phyloP scores from a whole-genome alignment of 2,329 filamentous ascomycete species.

The Colletotrichum sp. region DNA sequence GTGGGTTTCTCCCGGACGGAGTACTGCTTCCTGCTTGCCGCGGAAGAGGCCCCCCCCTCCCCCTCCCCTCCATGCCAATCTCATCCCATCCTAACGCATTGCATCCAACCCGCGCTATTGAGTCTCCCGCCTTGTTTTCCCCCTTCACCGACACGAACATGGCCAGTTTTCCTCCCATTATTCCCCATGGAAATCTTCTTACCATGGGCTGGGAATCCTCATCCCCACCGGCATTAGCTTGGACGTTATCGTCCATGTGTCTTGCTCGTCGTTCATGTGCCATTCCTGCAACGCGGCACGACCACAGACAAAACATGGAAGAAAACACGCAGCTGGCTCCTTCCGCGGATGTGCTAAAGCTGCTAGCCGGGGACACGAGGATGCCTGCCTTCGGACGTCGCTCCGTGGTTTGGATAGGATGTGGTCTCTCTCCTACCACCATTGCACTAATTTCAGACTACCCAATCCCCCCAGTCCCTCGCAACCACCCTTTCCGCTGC shows the following conservation, averaged over 20 bases:
- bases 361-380: not conserved
- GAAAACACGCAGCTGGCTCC: not conserved
- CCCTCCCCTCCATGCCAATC: not conserved
- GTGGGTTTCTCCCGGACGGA: not conserved
- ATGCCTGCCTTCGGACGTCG: not conserved
- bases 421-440: not conserved
- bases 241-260: not conserved
- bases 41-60: not conserved
- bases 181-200: not conserved
- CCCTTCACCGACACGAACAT: constrained; percentile 1
- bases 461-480: not conserved
- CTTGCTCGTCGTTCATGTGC: not conserved
- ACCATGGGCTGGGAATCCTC: not conserved
- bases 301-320: not conserved
- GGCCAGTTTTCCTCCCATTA: not conserved
- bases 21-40: not conserved
- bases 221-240: not conserved
- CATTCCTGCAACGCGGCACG: not conserved
- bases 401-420: not conserved
- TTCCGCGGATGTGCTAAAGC: not conserved
- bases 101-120: not conserved
- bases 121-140: not conserved
- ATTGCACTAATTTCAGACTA: not conserved
- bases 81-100: not conserved
- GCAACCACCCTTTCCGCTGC: not conserved